Percentiles rank a stretch among this genome's conserved stretches.
Evolutionary conservation across 441 rosid genomes (phyloP).

Genomic region (Populus trichocarpa): DNA sequence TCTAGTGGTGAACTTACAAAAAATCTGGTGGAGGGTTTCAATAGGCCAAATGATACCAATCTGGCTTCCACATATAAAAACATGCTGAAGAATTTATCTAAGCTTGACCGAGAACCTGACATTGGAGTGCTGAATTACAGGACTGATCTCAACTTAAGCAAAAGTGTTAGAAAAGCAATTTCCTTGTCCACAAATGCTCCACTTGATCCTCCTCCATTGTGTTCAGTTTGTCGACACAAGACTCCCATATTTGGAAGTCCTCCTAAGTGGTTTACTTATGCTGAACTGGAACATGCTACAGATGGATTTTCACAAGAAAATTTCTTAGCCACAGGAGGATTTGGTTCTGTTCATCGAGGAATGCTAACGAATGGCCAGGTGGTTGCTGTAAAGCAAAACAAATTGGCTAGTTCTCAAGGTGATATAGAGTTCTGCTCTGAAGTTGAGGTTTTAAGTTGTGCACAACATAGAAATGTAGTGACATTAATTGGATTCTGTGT

Average conservation of each 20-base stretch:
- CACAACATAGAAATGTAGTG: conserved; percentile 97
- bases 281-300: conserved; percentile 85
- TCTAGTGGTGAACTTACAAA: conserved; percentile 44
- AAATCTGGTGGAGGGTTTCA: conserved; percentile 37
- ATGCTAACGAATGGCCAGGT: conserved; percentile 77
- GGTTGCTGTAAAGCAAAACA: conserved; percentile 96
- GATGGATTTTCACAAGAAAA: conserved; percentile 81
- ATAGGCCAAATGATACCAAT: conserved; percentile 38
- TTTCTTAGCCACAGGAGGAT: conserved; percentile 98
- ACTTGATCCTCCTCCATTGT: conserved; percentile 87
- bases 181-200: conserved; percentile 67
- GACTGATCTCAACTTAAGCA: conserved; percentile 58
- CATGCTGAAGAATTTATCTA: conserved; percentile 60
- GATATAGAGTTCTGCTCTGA: conserved; percentile 95
- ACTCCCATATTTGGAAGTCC: conserved; percentile 93
- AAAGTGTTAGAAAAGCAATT: conserved; percentile 81
- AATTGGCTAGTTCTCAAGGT: conserved; percentile 94
- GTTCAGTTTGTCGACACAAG: conserved; percentile 91
- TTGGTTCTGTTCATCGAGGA: conserved; percentile 96
- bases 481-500: conserved; percentile 91
- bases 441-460: conserved; percentile 98
- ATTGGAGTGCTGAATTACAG: conserved; percentile 44
- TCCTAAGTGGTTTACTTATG: conserved; percentile 82
- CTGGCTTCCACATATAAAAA: conserved; percentile 39
- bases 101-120: conserved; percentile 54